Percentiles rank a stretch among this genome's conserved stretches.
These are phyloP conservation scores for Blastomyces gilchristii DNA, from an alignment of 2,329 filamentous ascomycete species.

Conservation along the genomic window DNA sequence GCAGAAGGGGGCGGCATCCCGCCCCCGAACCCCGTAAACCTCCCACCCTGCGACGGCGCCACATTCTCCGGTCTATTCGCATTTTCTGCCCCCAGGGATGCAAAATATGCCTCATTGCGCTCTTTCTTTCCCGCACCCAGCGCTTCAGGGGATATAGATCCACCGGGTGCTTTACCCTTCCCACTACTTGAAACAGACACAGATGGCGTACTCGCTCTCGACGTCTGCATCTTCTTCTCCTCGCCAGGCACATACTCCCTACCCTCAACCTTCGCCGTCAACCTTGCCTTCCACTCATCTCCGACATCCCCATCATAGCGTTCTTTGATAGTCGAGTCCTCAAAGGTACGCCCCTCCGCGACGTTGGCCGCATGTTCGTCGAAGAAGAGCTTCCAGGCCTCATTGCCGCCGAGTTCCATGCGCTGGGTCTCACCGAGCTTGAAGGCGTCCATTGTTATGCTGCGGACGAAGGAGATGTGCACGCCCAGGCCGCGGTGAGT, in stretches of 20 bases:
- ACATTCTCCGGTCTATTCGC: constrained; percentile 61
- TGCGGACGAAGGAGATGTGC: constrained; percentile 96
- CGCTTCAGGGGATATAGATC: constrained; percentile 19
- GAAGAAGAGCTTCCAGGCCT: constrained; percentile 78
- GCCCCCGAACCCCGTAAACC: constrained; percentile 84
- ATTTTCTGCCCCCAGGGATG: constrained; percentile 73
- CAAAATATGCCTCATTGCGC: constrained; percentile 81
- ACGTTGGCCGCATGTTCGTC: constrained; percentile 58
- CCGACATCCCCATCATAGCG: constrained; percentile 81
- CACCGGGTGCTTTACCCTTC: background rate
- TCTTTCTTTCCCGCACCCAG: constrained; percentile 44
- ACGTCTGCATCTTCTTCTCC: constrained; percentile 40
- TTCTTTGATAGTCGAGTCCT: constrained; percentile 81
- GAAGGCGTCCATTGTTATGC: constrained; percentile 98
- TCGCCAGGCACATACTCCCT: constrained; percentile 70
- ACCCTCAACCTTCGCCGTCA: constrained; percentile 80
- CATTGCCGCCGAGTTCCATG: constrained; percentile 88
- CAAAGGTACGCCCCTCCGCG: constrained; percentile 61
- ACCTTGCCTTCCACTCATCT: constrained; percentile 88
- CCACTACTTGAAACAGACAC: constrained; percentile 15
- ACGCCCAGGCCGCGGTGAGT: constrained; percentile 91
- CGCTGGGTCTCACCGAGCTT: constrained; percentile 85
- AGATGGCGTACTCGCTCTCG: constrained; percentile 34
- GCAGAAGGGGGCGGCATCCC: constrained; percentile 47
- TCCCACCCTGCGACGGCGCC: constrained; percentile 82